Evolutionary conservation across 2,329 filamentous ascomycete species (phyloP).

Genomic region (Anisogramma anomala): DNA sequence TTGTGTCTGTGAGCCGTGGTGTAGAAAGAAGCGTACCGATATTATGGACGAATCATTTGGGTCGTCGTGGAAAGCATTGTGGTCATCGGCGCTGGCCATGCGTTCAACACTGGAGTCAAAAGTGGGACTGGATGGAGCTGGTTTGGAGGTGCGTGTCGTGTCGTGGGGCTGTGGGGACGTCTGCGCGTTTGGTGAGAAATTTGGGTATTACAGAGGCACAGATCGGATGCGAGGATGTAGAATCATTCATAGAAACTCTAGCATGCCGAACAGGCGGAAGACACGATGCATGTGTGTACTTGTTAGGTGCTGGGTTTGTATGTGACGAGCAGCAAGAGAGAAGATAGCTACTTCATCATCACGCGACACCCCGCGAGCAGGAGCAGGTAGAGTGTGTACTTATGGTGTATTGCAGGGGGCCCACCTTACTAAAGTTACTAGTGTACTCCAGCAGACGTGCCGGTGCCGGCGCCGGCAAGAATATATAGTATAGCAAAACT

Average conservation of each 20-base stretch:
- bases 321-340: too few relatives aligned
- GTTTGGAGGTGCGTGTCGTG: slow-evolving; percentile 2
- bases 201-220: not conserved
- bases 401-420: too few relatives aligned
- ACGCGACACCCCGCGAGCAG: too few relatives aligned
- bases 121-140: slow-evolving; percentile 14
- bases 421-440: too few relatives aligned
- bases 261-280: too few relatives aligned
- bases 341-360: too few relatives aligned
- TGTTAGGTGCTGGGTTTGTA: too few relatives aligned
- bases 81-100: slow-evolving; percentile 26
- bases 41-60: slow-evolving; percentile 37
- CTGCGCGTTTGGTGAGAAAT: not conserved
- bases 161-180: slow-evolving; percentile 8
- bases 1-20: not conserved
- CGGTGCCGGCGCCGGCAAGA: too few relatives aligned
- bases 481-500: too few relatives aligned
- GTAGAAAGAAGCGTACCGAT: slow-evolving; percentile 20
- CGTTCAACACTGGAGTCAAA: slow-evolving; percentile 16
- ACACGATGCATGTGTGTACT: too few relatives aligned
- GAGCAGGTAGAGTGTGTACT: too few relatives aligned
- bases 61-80: slow-evolving; percentile 36
- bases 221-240: not conserved
- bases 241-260: not conserved
- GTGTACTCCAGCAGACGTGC: too few relatives aligned